Evolutionary conservation across 2,329 filamentous ascomycete genomes (phyloP), one percentile per base, ranked within the genome.

Genomic region (Paraconiothyrium sp.): DNA sequence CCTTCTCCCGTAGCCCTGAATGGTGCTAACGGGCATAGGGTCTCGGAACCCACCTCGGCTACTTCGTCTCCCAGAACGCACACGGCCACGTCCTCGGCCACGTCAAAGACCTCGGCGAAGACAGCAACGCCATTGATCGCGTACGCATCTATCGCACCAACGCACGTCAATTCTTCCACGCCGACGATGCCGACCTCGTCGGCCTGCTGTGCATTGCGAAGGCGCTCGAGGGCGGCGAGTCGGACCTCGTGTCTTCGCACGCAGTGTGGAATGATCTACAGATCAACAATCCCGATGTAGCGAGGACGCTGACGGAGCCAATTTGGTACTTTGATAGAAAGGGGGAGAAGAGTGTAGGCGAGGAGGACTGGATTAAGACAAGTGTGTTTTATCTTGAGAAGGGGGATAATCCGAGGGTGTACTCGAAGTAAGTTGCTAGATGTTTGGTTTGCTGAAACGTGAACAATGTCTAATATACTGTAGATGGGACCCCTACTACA

Each of bases 311-410:
- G 57, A 90, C 91, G 1, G 81, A 89, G 75, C 92, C 93, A 0
- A 88, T 93, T 66, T 97, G 93, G 93, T 95, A 96, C 81, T 94
- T 96, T 77, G 93, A 97, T 79, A 90, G 93, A 58, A 97, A 97
- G 82, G 93, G 93, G 11, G 93, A 97, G 82, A 88, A 87, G 1
- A 91, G 88, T 24, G 81, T 84, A 14, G 92, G 92, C 13, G 85
- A 96, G 78, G 87, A 94, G 58, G 88, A 89, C 60, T 96, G 89
- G 80, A 91, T 92, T 70, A 84, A 85, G 47, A 88, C 90, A 35
- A 85, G 87, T 13, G 87, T 97, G 20, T 87, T 95, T 69, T 96
- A 93, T 76, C 82, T 93, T 4, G 92, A 96, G 81, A 87, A 86
- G 9, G 87, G 85, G 7, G 85, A 86, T 7, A 84, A 89, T 69